These are phyloP conservation scores for Pseudonitzschia pungens DNA, from an alignment of 108 stramenopile genomes.

Conservation along the genomic window DNA sequence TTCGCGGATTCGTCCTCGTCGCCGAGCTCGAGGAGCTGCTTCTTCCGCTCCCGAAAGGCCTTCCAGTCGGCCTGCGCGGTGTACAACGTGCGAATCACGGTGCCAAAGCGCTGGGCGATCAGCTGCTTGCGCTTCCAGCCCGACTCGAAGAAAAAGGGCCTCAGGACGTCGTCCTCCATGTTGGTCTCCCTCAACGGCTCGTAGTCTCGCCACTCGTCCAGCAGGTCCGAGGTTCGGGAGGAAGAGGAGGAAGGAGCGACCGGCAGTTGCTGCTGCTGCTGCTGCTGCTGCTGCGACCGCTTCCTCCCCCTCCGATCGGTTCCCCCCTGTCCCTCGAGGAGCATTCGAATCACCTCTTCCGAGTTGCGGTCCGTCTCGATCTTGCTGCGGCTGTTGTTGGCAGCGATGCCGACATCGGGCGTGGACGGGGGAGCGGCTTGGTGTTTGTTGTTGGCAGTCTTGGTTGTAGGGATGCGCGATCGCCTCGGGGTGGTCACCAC, in stretches of 20 bases:
- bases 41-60: not conserved
- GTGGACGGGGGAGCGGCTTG: too few species aligned
- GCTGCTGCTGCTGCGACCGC: not conserved
- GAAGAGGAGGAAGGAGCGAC: not conserved
- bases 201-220: not conserved
- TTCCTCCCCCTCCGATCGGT: not conserved
- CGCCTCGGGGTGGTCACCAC: not conserved
- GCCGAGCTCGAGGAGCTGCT: too few species aligned
- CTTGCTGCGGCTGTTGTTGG: too few species aligned
- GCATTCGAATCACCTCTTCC: slow-evolving; percentile 7
- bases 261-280: not conserved
- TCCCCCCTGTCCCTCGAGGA: not conserved
- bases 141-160: not conserved
- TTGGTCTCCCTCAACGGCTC: not conserved
- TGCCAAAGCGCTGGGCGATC: not conserved
- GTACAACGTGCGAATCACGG: not conserved
- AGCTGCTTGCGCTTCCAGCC: not conserved
- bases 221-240: not conserved
- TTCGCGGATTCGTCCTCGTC: not conserved
- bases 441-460: not conserved
- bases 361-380: not conserved
- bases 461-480: not conserved
- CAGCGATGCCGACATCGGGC: too few species aligned
- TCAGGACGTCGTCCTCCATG: not conserved
- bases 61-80: not conserved